A percentile compares a stretch with the other conserved stretches of the same genome.
These are phyloP conservation scores for Rhododendron williamsianum DNA, from an alignment of 148 eudicot species.

Conservation along the genomic window DNA sequence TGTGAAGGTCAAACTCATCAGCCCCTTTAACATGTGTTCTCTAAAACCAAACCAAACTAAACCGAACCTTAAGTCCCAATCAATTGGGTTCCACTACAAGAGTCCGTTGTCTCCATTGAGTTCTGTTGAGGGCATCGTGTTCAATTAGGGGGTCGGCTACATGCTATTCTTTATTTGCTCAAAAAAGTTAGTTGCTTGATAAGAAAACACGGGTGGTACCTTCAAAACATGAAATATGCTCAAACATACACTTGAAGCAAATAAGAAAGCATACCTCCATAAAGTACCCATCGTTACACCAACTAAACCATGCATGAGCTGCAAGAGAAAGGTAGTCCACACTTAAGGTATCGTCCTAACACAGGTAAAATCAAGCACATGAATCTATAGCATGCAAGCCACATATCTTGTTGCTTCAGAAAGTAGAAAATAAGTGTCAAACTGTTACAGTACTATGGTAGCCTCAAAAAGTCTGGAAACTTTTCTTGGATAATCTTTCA, in stretches of 20 bases:
- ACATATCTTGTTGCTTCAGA: not conserved
- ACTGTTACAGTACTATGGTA: not conserved
- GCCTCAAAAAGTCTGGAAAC: not conserved
- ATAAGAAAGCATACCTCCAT: slow-evolving; percentile 61
- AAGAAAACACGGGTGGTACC: not conserved
- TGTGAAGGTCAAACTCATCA: not conserved
- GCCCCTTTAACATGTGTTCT: not conserved
- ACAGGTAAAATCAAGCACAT: not conserved
- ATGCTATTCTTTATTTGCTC: too few species aligned
- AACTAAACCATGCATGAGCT: slow-evolving; percentile 84
- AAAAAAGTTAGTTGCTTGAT: not conserved
- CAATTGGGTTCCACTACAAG: not conserved
- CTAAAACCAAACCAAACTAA: not conserved
- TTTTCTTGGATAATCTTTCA: not conserved
- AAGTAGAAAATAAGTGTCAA: not conserved
- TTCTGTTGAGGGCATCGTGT: not conserved
- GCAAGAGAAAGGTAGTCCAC: slow-evolving; percentile 17
- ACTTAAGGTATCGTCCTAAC: not conserved
- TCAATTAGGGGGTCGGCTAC: not conserved
- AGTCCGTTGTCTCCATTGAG: not conserved
- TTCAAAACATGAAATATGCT: not conserved
- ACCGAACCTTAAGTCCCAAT: not conserved
- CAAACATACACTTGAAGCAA: not conserved
- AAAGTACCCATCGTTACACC: slow-evolving; percentile 82
- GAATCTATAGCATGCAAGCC: not conserved